Evolutionary conservation across 2,329 filamentous ascomycete species (phyloP), one percentile per base, ranked within the genome.

Genomic region (Pyrenophora seminiperda): DNA sequence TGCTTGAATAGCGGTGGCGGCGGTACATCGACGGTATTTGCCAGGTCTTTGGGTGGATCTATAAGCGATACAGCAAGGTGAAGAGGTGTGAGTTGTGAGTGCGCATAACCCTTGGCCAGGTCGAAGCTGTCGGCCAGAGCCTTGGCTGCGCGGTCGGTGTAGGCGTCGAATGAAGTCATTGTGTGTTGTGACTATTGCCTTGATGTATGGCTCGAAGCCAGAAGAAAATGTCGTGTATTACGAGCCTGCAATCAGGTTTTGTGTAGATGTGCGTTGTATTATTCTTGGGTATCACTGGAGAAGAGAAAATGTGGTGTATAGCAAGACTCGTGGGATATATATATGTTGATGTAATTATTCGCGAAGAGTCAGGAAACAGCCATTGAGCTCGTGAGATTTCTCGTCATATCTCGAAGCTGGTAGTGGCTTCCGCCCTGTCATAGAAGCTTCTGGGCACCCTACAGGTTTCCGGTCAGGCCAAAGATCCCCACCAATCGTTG

Each of bases 61-160:
- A 93, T 83, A 51, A 94, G 83, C 40, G 89, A 85, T 46, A 92
- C 88, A 36, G 92, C 92, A 44, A 99, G 83, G 73, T 99, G 94
- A 53, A 97, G 76, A 13, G 94, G 94, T 46, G 92, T 82, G 54
- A 97, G 85, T 75, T 99, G 93, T 32, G 91, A 87, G 77, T 99
- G 94, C 31, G 85, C 85, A 73, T 97, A 96, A 77, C 94, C 88
- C 74, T 91, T 86, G 61, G 93, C 91, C 65, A 97, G 82, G 53
- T 83, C 81, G 81, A 94, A 92, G 73, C 92, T 90, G 73, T 97
- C 91, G 67, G 89, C 85, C 71, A 99, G 82, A 67, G 93, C 89
- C 78, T 93, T 90, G 72, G 92, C 89, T 61, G 90, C 94, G 76
- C 89, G 82, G 76, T 97, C 93, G 61, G 94, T 99, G 73, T 97